Conservation (phyloP, 306 rosid genomes). For the Sindora glabra region DNA sequence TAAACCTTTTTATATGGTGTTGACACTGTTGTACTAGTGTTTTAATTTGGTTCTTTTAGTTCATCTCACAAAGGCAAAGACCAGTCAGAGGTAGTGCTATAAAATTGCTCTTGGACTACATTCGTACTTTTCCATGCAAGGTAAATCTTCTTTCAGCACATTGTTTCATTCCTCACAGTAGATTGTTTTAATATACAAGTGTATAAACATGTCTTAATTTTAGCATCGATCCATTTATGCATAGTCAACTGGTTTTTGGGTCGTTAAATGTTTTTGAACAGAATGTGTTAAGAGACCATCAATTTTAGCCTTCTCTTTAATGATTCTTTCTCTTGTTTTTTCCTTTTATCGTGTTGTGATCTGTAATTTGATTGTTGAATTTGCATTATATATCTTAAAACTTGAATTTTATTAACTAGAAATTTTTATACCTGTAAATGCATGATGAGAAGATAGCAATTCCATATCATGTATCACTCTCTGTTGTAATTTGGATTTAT, state of each 20-base stretch:
- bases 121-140: constrained; percentile 68
- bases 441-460: too few relatives aligned
- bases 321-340: too few relatives aligned
- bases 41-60: constrained; percentile 42
- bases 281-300: too few relatives aligned
- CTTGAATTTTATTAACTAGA: too few relatives aligned
- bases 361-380: too few relatives aligned
- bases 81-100: constrained; percentile 73
- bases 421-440: too few relatives aligned
- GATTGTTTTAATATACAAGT: neutral
- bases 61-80: constrained; percentile 79
- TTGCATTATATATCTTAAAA: too few relatives aligned
- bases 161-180: neutral
- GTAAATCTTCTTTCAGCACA: constrained; percentile 26
- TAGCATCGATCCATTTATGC: neutral
- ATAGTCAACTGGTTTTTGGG: neutral
- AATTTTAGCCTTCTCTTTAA: too few relatives aligned
- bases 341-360: too few relatives aligned
- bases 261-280: too few relatives aligned
- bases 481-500: neutral
- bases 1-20: neutral
- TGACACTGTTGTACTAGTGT: constrained; percentile 4
- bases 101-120: constrained; percentile 59
- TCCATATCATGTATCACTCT: too few relatives aligned
- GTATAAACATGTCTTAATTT: neutral